Base-by-base conservation (phyloP, 371 early-diverging fungal species). In the Rhizomucor pusillus region DNA sequence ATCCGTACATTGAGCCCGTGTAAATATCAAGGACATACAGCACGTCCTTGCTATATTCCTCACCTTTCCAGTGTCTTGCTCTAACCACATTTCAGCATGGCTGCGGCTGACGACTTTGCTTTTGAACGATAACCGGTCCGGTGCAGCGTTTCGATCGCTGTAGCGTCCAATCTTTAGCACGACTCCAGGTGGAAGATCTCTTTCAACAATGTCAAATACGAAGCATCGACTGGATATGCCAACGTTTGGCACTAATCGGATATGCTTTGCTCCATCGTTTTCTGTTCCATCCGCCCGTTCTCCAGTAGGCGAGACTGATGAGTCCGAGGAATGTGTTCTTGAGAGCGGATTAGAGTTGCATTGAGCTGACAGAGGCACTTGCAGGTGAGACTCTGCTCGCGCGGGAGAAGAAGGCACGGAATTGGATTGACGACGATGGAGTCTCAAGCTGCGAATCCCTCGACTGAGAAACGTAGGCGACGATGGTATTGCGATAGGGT, bases 51-150 rank as follows among this genome's bases (percentile, higher is more conserved):
- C n/a, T n/a, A n/a, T 60, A 77, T 84, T 82, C 60, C 56, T 52
- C 71, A 90, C 91, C 89, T 91, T 85, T 11, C 90, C 89, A 37
- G 49, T 46, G 48, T 81, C 79, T 48, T 83, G 81, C 6, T 36
- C 29, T 29, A 88, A 75, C 91, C 93, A 95, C 16, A 97, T 65
- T 73, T 98, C 95, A 11, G 95, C 95, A 73, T 98, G 98, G 46
- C 84, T 84, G 40, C 98, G 84, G 45, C 88, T 87, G 14, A 98
- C 95, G 33, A 98, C 98, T 63, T 98, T 96, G 66, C 88, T 87
- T 65, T 90, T 90, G 80, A 97, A 97, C 11, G 91, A 86, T 37
- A 92, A 79, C 24, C 90, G 77, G 62, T 87, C 87, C 40, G 81
- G 71, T 13, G 61, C 50, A 25, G 50, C 45, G 23, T 81, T 84